Base-by-base conservation (phyloP, 2,329 filamentous ascomycete genomes). In the Gyromitra esculenta region DNA sequence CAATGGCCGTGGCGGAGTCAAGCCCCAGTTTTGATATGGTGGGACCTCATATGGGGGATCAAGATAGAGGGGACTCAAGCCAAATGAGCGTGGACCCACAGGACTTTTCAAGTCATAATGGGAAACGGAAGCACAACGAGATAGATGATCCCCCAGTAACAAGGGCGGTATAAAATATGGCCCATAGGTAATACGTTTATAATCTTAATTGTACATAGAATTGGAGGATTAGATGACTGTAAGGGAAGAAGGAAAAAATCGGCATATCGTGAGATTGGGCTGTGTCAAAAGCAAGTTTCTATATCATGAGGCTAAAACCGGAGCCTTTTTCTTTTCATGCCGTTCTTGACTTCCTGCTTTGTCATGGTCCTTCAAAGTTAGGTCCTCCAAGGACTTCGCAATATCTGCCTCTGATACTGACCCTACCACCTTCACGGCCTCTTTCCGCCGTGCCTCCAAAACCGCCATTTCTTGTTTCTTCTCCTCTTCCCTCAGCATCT, bases 401-500 rank as follows among this genome's bases (percentile, higher is more conserved):
- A 74, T 54, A 37, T 50, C 9, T 18, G 37, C 21, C 11, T 15
- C 45, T 7, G 57, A 45, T 45, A 25, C 21, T 4, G 37, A 45
- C 21, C 41, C 8, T 8, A 50, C 6, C 3, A 11, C 25, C 18
- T 70, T 56, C 25, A 11, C 45, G 56, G 37, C 35, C 35, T 43
- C 64, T 48, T 21, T 52, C 35, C 15, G 66, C 21, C 39, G 59
- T 60, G 31, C 35, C 18, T 39, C 41, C 9, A 84, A 82, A 37
- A 84, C 85, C 72, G 86, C 84, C 69, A 81, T 82, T 63, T 85
- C 85, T 81, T 86, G 82, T 76, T 82, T 89, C 86, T 81, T 88
- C 87, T 81, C 85, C 85, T 79, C 88, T 79, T 89, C 86, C 43
- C 82, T 85, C 84, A 94, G 90, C 85, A 99, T 85, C 2, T 87